phyloP scores from a whole-genome alignment of 768 basidiomycete species.

The Ramaria sp. region DNA sequence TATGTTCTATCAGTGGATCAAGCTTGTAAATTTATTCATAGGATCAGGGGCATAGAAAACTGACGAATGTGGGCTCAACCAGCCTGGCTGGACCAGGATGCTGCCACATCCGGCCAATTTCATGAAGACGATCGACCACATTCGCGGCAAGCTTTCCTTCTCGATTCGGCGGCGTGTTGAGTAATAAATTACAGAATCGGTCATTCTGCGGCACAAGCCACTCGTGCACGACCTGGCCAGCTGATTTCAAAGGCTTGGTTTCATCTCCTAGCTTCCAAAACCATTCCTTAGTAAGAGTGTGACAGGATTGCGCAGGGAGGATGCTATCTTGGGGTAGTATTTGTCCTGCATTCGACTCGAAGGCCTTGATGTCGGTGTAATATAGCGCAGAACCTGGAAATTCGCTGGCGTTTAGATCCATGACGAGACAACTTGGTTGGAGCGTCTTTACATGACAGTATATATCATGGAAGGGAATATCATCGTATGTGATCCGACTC shows the following conservation, averaged over 20 bases:
- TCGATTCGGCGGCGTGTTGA: background rate
- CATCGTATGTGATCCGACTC: background rate
- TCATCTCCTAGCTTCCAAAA: slow-evolving; percentile 2
- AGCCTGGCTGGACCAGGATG: background rate
- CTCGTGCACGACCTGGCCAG: background rate
- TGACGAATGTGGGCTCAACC: background rate
- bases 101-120: background rate
- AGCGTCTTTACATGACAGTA: background rate
- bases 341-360: background rate
- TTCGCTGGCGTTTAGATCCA: slow-evolving; percentile 1
- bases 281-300: background rate
- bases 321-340: background rate
- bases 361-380: background rate
- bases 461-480: background rate
- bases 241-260: background rate
- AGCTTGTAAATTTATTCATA: too few species aligned
- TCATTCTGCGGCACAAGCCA: slow-evolving; percentile 1
- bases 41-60: background rate
- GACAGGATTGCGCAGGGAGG: background rate
- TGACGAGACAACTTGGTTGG: background rate
- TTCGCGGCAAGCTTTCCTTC: slow-evolving; percentile 1
- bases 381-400: background rate
- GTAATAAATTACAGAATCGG: background rate
- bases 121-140: background rate
- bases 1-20: background rate